Evolutionary conservation across 2,329 filamentous ascomycete genomes (phyloP).

Genomic region (Colletotrichum musicola): DNA sequence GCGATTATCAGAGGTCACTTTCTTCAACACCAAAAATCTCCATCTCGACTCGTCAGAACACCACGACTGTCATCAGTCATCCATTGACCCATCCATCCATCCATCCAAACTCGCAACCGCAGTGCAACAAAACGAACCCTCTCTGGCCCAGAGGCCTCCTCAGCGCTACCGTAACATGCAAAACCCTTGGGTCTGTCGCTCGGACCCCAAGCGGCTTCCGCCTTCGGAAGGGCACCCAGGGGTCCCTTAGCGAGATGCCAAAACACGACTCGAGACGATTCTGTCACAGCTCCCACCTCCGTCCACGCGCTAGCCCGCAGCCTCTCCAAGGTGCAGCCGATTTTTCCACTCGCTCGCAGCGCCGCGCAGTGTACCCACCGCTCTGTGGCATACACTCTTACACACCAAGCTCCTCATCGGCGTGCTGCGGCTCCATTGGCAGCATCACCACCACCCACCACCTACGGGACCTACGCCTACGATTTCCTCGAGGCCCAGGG

Average conservation of each 20-base stretch:
- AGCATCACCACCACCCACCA: constrained; percentile 13
- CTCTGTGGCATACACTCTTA: background rate
- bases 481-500: no score
- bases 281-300: constrained; percentile 55
- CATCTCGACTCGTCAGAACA: background rate
- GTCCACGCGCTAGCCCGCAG: constrained; percentile 22
- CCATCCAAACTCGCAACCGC: constrained; percentile 1
- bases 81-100: constrained; percentile 2
- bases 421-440: constrained; percentile 26
- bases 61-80: background rate
- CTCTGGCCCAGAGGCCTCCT: constrained; percentile 17
- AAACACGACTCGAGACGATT: constrained; percentile 65
- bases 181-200: constrained; percentile 19
- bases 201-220: constrained; percentile 24
- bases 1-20: no score
- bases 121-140: background rate
- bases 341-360: constrained; percentile 1
- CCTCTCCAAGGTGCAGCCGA: constrained; percentile 14
- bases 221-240: constrained; percentile 31
- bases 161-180: constrained; percentile 8
- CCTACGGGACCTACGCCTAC: no score
- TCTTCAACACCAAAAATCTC: background rate
- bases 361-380: background rate
- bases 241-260: constrained; percentile 43
- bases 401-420: constrained; percentile 3